These are phyloP conservation scores for Coniella vitis DNA, from an alignment of 2,329 filamentous ascomycete species.

Conservation along the genomic window DNA sequence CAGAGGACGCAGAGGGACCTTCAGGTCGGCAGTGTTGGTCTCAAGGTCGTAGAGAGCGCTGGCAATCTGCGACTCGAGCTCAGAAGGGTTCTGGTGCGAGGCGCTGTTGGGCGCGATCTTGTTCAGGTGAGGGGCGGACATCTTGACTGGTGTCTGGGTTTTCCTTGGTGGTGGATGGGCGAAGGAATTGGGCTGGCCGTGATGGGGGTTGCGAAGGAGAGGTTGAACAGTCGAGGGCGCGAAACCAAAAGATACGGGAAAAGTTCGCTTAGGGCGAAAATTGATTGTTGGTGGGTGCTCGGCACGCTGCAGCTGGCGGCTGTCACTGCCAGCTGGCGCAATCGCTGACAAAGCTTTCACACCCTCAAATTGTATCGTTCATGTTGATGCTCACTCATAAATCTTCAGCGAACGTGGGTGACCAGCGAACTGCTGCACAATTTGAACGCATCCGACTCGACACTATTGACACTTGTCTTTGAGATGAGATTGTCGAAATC, in stretches of 20 bases:
- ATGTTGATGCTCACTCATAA: too few species aligned
- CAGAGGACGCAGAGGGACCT: constrained; percentile 89
- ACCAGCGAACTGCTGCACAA: too few species aligned
- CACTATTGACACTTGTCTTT: too few species aligned
- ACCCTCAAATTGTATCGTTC: too few species aligned
- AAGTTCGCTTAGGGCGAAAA: constrained; percentile 3
- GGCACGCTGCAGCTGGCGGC: background rate
- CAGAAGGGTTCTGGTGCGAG: constrained; percentile 89
- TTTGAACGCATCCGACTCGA: too few species aligned
- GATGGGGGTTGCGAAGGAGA: constrained; percentile 9
- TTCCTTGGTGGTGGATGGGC: constrained; percentile 14
- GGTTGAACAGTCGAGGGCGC: constrained; percentile 13
- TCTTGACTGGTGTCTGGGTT: constrained; percentile 39
- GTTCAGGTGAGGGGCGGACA: constrained; percentile 72
- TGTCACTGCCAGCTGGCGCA: background rate
- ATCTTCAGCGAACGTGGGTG: too few species aligned
- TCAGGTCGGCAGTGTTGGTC: constrained; percentile 98
- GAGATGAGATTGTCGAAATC: too few species aligned
- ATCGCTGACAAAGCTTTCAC: background rate
- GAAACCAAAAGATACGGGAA: background rate
- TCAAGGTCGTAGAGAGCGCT: constrained; percentile 97
- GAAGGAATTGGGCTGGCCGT: constrained; percentile 8
- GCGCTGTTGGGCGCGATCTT: constrained; percentile 98
- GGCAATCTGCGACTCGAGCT: constrained; percentile 96
- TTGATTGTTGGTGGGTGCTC: constrained; percentile 11